Base-by-base conservation (phyloP, 2,329 filamentous ascomycete genomes). In the Achaetomium macrosporum region DNA sequence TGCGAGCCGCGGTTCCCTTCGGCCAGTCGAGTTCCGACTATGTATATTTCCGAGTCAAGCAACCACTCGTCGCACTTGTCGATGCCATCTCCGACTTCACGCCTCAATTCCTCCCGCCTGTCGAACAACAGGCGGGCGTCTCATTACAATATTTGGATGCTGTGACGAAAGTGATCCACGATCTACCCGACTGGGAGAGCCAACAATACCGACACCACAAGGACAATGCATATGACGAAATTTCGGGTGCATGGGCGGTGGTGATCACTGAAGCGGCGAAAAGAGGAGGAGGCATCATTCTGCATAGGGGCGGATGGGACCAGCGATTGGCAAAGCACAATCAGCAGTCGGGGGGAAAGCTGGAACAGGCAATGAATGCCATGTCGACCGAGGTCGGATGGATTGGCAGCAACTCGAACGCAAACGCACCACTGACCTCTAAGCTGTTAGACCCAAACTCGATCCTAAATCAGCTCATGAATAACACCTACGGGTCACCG, bases 21-120 rank as follows among this genome's bases (percentile, higher is more conserved):
- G 89, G 90, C 65, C 85, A 90, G 61, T 81, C 86, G 12, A 88
- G 84, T 54, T 90, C 90, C 40, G 92, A 97, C 68, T 97, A 97
- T 71, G 86, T 90, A 47, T 99, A 96, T 69, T 95, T 96, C 67
- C 84, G 93, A 62, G 88, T 97, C 50, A 89, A 87, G 62, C 87
- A 91, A 59, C 82, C 87, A 36, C 77, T 97, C 16, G 74, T 83
- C 25, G 84, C 89, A 53, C 79, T 99, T 20, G 82, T 96, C 55
- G 90, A 96, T 54, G 90, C 93, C 41, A 78, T 99, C 42, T 85
- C 87, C 67, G 93, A 99, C 66, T 99, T 95, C 67, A 97, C 91
- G 0, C 90, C 90, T 4, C 90, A 97, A 68, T 99, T 95, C 65
- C 82, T 99, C 2, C 93, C 93, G 12, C 93, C 93, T 0, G 87